Evolutionary conservation across 139 green algal genomes (phyloP), one percentile per base, ranked within the genome.

Genomic region (Chlorella ohadii): DNA sequence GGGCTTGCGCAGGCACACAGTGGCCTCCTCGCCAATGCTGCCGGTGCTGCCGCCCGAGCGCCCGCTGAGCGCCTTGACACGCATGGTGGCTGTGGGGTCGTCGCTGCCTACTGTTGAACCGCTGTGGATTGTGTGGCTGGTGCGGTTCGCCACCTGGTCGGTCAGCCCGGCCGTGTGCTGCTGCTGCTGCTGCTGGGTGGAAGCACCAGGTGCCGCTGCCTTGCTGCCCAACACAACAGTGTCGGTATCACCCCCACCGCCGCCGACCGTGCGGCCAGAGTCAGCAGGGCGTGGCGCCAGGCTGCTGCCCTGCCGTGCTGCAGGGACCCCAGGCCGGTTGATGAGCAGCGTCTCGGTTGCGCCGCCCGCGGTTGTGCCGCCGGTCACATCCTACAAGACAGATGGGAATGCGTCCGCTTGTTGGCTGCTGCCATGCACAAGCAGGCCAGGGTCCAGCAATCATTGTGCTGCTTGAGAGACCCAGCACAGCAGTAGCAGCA

Each of bases 11-110:
- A 88, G 47, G 34, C 22, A 79, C 20, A 85, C 83, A 12, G 84
- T 85, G 31, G 84, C 85, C 51, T 85, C 85, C 51, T 85, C 83
- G 27, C 78, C 64, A 22, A 80, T 65, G 64, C 85, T 88, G 64
- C 85, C 85, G 55, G 78, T 74, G 61, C 72, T 84, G 73, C 80
- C 82, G 22, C 64, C 65, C 15, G 80, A 87, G 38, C 81, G 63
- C 27, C 66, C 64, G 34, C 80, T 89, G 20, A 87, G 39, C 15
- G 65, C 77, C 44, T 71, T 77, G 47, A 84, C 57, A 25, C 25
- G 79, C 65, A 84, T 55, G 3, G 79, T 84, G 66, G 76, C 76
- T 5, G 76, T 82, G 34, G 56, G 59, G 33, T 84, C 79, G 5
- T 78, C 66, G 66, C 79, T 84, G 79, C 79, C 66, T 2, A 71